Percentiles rank a stretch among this genome's conserved stretches.
These are phyloP conservation scores for Tulasnella sp. DNA, from an alignment of 768 basidiomycete species.

Conservation along the genomic window DNA sequence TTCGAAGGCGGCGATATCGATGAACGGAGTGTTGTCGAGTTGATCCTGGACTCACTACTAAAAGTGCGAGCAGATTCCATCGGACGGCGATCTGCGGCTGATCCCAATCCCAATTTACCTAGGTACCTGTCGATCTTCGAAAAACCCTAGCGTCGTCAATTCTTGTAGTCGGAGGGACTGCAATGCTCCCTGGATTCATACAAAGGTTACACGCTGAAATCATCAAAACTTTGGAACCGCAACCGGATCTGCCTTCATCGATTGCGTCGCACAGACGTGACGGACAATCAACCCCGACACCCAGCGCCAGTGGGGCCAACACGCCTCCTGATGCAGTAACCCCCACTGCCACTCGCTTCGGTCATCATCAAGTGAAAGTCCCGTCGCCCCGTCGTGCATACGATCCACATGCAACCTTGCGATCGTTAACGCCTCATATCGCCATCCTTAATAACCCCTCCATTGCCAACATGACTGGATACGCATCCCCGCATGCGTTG, in stretches of 20 bases:
- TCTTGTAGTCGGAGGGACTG: conserved; percentile 79
- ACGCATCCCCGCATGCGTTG: conserved; percentile 44
- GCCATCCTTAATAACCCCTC: conserved; percentile 80
- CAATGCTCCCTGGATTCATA: conserved; percentile 89
- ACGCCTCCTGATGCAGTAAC: conserved; percentile 1
- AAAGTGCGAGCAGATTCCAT: conserved; percentile 45
- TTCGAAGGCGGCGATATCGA: conserved; percentile 88
- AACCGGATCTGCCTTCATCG: conserved; percentile 27
- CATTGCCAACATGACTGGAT: conserved; percentile 38
- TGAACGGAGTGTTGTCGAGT: conserved; percentile 74
- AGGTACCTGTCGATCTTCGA: conserved; percentile 88
- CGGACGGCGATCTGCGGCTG: not conserved
- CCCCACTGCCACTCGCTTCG: conserved; percentile 7
- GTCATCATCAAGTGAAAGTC: conserved; percentile 15
- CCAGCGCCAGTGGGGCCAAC: not conserved
- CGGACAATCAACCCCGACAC: conserved; percentile 9
- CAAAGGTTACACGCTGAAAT: conserved; percentile 78
- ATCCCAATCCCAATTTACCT: not conserved
- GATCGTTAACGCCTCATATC: conserved; percentile 62
- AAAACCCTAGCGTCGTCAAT: conserved; percentile 77
- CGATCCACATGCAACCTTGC: conserved; percentile 68
- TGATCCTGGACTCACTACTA: conserved; percentile 66
- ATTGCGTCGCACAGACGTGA: not conserved
- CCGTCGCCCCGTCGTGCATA: conserved; percentile 31
- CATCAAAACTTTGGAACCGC: conserved; percentile 48